These are phyloP conservation scores for Barnettozyma siamensis DNA, from an alignment of 805 yeast genomes.

Conservation along the genomic window DNA sequence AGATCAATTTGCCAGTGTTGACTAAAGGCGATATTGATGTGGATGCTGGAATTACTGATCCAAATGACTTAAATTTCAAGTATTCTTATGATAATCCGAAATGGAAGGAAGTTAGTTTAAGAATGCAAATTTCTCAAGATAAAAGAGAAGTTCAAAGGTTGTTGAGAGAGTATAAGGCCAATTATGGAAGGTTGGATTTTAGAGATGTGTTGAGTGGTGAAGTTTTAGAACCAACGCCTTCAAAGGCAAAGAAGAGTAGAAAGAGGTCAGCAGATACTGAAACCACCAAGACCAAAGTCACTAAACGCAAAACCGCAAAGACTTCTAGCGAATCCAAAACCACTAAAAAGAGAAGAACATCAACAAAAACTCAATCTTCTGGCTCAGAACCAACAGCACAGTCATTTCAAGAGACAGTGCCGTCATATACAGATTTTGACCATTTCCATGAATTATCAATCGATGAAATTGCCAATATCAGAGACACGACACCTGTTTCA, in stretches of 20 bases:
- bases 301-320: too few species aligned
- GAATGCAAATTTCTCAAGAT: conserved; percentile 13
- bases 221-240: not conserved
- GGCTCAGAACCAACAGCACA: not conserved
- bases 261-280: too few species aligned
- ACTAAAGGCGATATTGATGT: not conserved
- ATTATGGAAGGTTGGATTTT: conserved; percentile 10
- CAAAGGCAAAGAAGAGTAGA: too few species aligned
- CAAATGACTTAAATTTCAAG: not conserved
- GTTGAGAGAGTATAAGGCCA: conserved; percentile 9
- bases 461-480: conserved; percentile 8
- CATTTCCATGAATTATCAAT: not conserved
- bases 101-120: conserved; percentile 11
- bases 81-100: conserved; percentile 11
- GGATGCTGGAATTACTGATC: not conserved
- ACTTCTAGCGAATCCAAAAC: too few species aligned
- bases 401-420: not conserved
- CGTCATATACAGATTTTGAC: not conserved
- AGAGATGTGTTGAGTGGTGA: conserved; percentile 13
- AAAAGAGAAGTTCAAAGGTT: conserved; percentile 7
- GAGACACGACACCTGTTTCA: conserved; percentile 1
- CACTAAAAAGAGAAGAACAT: not conserved
- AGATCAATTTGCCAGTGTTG: conserved; percentile 20
- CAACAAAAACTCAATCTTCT: too few species aligned
- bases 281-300: too few species aligned